These are phyloP conservation scores for Verticillium isaacii DNA, from an alignment of 2,329 filamentous ascomycete genomes.

Conservation along the genomic window DNA sequence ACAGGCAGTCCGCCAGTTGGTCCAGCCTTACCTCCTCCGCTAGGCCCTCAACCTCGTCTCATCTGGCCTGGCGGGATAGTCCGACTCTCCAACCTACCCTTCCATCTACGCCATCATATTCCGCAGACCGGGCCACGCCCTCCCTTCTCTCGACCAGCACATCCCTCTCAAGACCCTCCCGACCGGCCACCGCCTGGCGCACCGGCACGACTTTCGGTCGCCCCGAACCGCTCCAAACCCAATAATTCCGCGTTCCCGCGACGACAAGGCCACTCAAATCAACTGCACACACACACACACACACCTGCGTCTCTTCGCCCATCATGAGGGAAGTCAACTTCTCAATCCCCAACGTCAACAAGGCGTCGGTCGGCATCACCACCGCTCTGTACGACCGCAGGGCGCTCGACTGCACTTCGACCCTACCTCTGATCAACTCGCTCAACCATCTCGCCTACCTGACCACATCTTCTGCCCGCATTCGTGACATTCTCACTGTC, in stretches of 20 bases:
- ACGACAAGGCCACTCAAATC: not conserved
- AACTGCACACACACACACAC: conserved; percentile 9
- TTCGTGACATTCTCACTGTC: conserved; percentile 95
- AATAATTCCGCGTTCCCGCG: not conserved
- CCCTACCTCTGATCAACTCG: conserved; percentile 95
- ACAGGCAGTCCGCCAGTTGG: not conserved
- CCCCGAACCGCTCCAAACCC: not conserved
- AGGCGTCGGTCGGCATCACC: conserved; percentile 97
- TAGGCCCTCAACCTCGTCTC: not conserved
- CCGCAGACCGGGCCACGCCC: not conserved
- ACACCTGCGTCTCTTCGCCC: conserved; percentile 17
- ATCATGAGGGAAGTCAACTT: conserved; percentile 99
- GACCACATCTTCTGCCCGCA: conserved; percentile 94
- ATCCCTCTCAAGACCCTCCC: not conserved
- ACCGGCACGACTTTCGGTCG: not conserved
- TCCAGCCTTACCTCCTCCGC: not conserved
- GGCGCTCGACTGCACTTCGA: conserved; percentile 97
- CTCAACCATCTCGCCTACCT: conserved; percentile 98
- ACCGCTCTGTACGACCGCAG: conserved; percentile 96
- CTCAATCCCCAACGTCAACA: conserved; percentile 98
- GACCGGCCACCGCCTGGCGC: not conserved
- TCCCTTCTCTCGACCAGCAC: not conserved
- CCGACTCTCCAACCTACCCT: not conserved
- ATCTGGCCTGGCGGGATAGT: not conserved
- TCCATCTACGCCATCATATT: not conserved